Percentiles rank a stretch among this genome's conserved stretches.
Conservation (phyloP, 176 grass and related monocot genomes). For the barley (Hordeum vulgare) region MorexV3_pseudomolecules_assembly NC_058518.1:56661325-56661824, state of each 20-base stretch:
- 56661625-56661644: neutral
- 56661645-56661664: too few species aligned
- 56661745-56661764: neutral
- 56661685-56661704: too few species aligned
- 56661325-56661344: neutral
- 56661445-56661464: slow-evolving; percentile 71
- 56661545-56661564: neutral
- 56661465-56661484: slow-evolving; percentile 78
- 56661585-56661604: neutral
- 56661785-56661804: neutral
- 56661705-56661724: neutral
- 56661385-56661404: slow-evolving; percentile 36
- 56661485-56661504: slow-evolving; percentile 51
- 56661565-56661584: neutral
- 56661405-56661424: slow-evolving; percentile 76
- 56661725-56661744: neutral
- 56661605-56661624: neutral
- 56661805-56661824: neutral
- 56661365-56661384: neutral
- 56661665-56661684: too few species aligned
- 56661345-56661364: neutral
- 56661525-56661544: neutral
- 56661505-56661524: slow-evolving; percentile 1
- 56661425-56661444: slow-evolving; percentile 81
- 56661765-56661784: neutral